phyloP scores from a whole-genome alignment of 805 yeast species.

The Nakazawaea anatomiae region DNA sequence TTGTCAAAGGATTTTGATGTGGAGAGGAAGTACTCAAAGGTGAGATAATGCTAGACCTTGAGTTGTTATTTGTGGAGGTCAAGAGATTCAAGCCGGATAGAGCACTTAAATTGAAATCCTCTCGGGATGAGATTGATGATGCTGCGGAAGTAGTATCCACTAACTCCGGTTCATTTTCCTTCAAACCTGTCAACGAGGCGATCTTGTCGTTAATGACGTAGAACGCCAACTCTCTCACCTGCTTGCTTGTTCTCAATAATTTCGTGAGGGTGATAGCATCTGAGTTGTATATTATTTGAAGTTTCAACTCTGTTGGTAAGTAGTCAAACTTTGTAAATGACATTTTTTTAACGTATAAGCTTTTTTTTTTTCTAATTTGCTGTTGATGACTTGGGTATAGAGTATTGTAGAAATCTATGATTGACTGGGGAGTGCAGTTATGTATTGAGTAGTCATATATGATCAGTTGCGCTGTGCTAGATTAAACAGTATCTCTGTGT shows the following conservation, averaged over 20 bases:
- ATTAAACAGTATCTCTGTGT: too few relatives aligned
- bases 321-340: background rate
- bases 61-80: background rate
- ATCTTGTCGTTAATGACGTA: slow-evolving; percentile 11
- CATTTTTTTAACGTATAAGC: background rate
- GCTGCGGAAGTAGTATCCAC: background rate
- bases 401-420: background rate
- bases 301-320: slow-evolving; percentile 19
- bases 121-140: background rate
- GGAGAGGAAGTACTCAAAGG: background rate
- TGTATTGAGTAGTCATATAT: too few relatives aligned
- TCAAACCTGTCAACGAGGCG: slow-evolving; percentile 3
- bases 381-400: background rate
- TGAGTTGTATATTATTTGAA: slow-evolving; percentile 13
- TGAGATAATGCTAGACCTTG: background rate
- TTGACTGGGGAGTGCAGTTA: background rate
- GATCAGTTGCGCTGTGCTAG: too few relatives aligned
- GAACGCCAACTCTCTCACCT: slow-evolving; percentile 7
- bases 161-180: background rate
- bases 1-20: background rate
- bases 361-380: background rate
- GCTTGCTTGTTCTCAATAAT: slow-evolving; percentile 10
- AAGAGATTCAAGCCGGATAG: background rate
- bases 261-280: slow-evolving; percentile 12
- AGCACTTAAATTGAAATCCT: background rate